phyloP scores from a whole-genome alignment of 2,329 filamentous ascomycete species.

The Cladorrhinum sp. region DNA sequence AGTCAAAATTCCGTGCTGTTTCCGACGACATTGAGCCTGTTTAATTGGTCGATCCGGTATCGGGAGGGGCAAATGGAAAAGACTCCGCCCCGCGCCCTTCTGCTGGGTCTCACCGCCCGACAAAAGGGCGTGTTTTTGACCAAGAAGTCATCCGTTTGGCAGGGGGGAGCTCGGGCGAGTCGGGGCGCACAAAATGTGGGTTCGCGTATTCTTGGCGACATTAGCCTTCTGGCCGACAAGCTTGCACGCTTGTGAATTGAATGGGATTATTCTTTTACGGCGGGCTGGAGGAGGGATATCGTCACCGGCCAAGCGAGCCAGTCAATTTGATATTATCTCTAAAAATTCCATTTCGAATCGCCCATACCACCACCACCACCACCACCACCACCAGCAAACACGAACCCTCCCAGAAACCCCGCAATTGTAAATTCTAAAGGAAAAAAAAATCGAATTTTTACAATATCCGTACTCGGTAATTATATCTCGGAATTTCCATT shows the following conservation, averaged over 20 bases:
- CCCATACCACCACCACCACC: background rate
- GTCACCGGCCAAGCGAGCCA: background rate
- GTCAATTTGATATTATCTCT: background rate
- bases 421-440: background rate
- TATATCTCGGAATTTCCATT: slow-evolving; percentile 1
- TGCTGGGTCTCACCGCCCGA: slow-evolving; percentile 20
- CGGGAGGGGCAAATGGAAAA: slow-evolving; percentile 15
- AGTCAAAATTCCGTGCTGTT: background rate
- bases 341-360: background rate
- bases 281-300: background rate
- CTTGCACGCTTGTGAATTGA: no score
- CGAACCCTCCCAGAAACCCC: background rate
- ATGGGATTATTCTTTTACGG: background rate
- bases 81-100: slow-evolving; percentile 11
- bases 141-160: background rate
- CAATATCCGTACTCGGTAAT: no score
- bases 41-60: slow-evolving; percentile 23
- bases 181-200: slow-evolving; percentile 3
- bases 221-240: no score
- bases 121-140: background rate
- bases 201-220: background rate
- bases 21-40: no score
- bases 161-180: background rate
- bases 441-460: background rate
- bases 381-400: no score